Evolutionary conservation across 2,329 filamentous ascomycete genomes (phyloP).

Genomic region (Mycosphaerella sp.): DNA sequence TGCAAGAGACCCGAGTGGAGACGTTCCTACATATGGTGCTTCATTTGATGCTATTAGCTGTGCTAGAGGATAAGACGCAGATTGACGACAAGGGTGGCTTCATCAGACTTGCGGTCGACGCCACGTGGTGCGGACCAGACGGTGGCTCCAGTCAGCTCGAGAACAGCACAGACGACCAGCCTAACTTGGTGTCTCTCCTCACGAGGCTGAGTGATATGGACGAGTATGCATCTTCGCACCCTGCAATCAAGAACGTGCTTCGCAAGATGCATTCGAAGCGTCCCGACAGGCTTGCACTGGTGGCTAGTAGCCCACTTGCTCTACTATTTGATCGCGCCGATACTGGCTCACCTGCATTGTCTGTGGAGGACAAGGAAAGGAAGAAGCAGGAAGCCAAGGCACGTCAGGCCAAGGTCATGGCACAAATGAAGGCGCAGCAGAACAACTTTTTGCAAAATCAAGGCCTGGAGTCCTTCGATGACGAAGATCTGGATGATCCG

Average conservation of each 20-base stretch:
- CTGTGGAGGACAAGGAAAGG: conserved; percentile 61
- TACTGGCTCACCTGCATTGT: conserved; percentile 68
- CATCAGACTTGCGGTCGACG: conserved; percentile 23
- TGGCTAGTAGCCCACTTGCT: conserved; percentile 37
- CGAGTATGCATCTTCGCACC: conserved; percentile 73
- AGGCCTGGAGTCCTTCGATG: conserved; percentile 80
- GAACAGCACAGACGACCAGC: conserved; percentile 5
- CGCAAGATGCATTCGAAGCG: conserved; percentile 79
- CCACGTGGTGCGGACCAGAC: conserved; percentile 8
- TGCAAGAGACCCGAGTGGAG: conserved; percentile 78
- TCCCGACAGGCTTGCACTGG: conserved; percentile 60
- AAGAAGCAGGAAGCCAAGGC: conserved; percentile 90
- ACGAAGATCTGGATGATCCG: conserved; percentile 69
- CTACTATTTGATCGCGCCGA: conserved; percentile 67
- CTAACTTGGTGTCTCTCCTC: conserved; percentile 45
- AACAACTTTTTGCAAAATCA: conserved; percentile 90
- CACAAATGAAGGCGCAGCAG: conserved; percentile 95
- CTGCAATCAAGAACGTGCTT: conserved; percentile 77
- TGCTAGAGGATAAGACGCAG: conserved; percentile 63
- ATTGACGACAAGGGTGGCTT: conserved; percentile 20
- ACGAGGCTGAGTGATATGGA: conserved; percentile 53
- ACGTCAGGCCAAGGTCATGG: conserved; percentile 91
- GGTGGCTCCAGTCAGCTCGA: neutral
- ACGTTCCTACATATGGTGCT: conserved; percentile 87
- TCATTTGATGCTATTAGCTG: conserved; percentile 78